A percentile compares a stretch with the other conserved stretches of the same genome.
Evolutionary conservation across 2,329 filamentous ascomycete species (phyloP).

Genomic region (Cadophora sp.): DNA sequence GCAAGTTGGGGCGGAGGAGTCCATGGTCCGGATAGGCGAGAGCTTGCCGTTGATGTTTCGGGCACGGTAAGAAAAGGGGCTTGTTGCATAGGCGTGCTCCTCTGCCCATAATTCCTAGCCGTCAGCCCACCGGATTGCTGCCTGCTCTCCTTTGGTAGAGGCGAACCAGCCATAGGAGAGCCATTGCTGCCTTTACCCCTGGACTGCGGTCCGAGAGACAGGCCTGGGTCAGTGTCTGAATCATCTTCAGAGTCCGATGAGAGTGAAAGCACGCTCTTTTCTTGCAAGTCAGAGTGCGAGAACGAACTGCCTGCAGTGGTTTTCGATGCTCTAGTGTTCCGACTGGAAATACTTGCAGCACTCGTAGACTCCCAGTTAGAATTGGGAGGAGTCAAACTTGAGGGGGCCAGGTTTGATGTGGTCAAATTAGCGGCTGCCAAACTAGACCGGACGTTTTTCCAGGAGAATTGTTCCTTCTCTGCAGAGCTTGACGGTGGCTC

Average conservation of each 20-base stretch:
- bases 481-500: constrained; percentile 12
- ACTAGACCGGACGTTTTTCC: constrained; percentile 41
- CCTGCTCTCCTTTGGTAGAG: constrained; percentile 8
- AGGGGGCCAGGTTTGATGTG: not conserved
- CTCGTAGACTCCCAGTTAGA: constrained; percentile 39
- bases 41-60: constrained; percentile 18
- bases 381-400: constrained; percentile 17
- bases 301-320: constrained; percentile 41
- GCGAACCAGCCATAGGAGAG: constrained; percentile 6
- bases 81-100: constrained; percentile 17
- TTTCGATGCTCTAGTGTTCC: constrained; percentile 43
- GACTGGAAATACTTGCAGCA: constrained; percentile 43
- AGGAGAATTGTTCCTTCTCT: constrained; percentile 36
- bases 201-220: constrained; percentile 13
- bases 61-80: constrained; percentile 35
- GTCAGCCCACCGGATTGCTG: constrained; percentile 23
- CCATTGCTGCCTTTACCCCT: constrained; percentile 17
- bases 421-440: constrained; percentile 24
- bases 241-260: constrained; percentile 45
- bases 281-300: constrained; percentile 41
- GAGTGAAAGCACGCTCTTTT: constrained; percentile 45
- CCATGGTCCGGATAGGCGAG: constrained; percentile 32
- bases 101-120: constrained; percentile 24
- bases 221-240: constrained; percentile 31
- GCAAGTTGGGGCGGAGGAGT: constrained; percentile 14